Evolutionary conservation across 164 flowering plant genomes (phyloP), one percentile per base, ranked within the genome.

Genomic region (Sedum album): DNA sequence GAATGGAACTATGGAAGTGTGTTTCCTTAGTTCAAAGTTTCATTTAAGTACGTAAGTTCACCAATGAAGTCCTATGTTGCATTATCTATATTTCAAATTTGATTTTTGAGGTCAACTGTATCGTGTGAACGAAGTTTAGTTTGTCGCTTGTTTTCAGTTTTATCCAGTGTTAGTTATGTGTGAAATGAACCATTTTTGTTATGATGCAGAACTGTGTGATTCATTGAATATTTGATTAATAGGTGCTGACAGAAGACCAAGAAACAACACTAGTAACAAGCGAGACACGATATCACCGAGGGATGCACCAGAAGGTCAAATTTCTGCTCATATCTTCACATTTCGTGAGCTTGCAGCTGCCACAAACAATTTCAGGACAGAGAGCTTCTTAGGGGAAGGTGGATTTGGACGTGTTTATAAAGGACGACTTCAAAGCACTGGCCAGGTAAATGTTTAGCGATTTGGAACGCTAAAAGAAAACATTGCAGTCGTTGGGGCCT

Each of bases 161-260:
- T n/a, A n/a, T n/a, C n/a, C n/a, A n/a, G n/a, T n/a, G n/a, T n/a
- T n/a, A n/a, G n/a, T n/a, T n/a, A n/a, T n/a, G 38, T 35, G 38
- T 1, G 26, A 51, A 51, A 23, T 51, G 57, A 7, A 20, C n/a
- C 11, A 20, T 10, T 57, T 4, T 57, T 20, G 33, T 57, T 30
- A 11, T 57, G 6, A 17, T 11, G 13, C 28, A 23, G 26, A 28
- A 26, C 5, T 28, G 62, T 33, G 31, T 57, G 31, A 57, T 57
- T 57, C 14, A 28, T 26, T 28, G 31, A 11, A n/a, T 51, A 26
- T 23, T 57, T 57, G 33, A 13, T 57, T 57, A 57, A 28, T 57
- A 85, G 89, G 89, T 46, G 82, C 77, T 14, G 88, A 84, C 39
- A 81, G 82, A 67, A 77, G 80, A 73, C 44, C 78, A 49, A 80